phyloP scores from a whole-genome alignment of 257 asterid genomes.

The Galeopsis tetrahit region DNA sequence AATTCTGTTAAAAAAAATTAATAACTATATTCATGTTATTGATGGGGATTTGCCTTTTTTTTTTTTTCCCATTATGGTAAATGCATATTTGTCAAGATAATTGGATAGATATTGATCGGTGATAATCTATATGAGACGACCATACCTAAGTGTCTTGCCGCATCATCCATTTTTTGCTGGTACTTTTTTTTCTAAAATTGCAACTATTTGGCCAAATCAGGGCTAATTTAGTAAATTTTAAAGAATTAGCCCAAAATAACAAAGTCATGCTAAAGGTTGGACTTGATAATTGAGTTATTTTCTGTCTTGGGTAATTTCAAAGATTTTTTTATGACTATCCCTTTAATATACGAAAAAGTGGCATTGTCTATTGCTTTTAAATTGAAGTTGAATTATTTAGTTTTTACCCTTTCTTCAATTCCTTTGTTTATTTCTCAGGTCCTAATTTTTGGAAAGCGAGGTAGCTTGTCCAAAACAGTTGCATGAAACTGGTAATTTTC shows the following conservation, averaged over 20 bases:
- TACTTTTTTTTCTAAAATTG: background rate
- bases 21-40: background rate
- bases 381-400: background rate
- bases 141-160: background rate
- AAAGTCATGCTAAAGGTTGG: background rate
- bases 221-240: background rate
- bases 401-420: conserved; percentile 1
- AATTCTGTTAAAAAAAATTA: background rate
- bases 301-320: background rate
- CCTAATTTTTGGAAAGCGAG: conserved; percentile 70
- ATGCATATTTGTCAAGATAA: background rate
- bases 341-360: background rate
- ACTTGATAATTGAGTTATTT: background rate
- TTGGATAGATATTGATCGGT: background rate
- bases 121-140: background rate
- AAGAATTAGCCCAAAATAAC: background rate
- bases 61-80: background rate
- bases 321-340: background rate
- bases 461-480: conserved; percentile 37
- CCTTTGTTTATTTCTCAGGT: conserved; percentile 47
- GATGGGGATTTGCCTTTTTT: background rate
- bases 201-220: background rate
- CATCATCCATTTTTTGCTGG: background rate
- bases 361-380: background rate
- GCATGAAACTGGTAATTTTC: conserved; percentile 39